Conservation (phyloP, 768 basidiomycete species). For the Xanthoconium purpureum region DNA sequence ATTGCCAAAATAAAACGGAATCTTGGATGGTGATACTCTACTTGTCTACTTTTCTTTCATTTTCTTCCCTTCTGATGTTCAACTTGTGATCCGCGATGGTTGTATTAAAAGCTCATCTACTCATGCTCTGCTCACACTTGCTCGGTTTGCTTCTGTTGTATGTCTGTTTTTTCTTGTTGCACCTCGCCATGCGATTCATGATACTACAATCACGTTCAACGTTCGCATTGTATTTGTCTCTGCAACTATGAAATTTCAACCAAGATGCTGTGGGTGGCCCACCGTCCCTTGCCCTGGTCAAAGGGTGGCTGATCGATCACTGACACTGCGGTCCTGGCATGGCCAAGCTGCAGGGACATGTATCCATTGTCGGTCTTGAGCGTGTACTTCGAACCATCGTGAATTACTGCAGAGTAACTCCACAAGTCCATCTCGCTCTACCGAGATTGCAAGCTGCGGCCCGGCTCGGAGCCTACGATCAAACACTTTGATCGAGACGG, state of each 20-base stretch:
- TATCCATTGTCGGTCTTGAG: too few species aligned
- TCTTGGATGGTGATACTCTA: slow-evolving; percentile 13
- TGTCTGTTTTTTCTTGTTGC: slow-evolving; percentile 7
- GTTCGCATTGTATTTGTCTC: slow-evolving; percentile 13
- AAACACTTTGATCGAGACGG: slow-evolving; percentile 3
- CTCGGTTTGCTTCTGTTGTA: slow-evolving; percentile 5
- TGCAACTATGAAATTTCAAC: not conserved
- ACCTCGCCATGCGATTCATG: slow-evolving; percentile 6
- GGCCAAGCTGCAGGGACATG: not conserved
- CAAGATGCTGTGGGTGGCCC: not conserved
- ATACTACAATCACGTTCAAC: slow-evolving; percentile 7
- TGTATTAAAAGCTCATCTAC: slow-evolving; percentile 18
- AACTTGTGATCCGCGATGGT: slow-evolving; percentile 17
- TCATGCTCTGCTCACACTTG: slow-evolving; percentile 6
- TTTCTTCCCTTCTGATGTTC: slow-evolving; percentile 7
- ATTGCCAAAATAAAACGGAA: slow-evolving; percentile 8
- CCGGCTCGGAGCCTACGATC: too few species aligned
- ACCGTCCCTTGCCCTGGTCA: slow-evolving; percentile 1
- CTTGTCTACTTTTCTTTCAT: slow-evolving; percentile 5
- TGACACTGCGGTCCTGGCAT: not conserved
- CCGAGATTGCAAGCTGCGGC: not conserved
- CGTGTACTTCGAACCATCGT: too few species aligned
- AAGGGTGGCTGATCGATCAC: slow-evolving; percentile 3
- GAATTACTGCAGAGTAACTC: too few species aligned
- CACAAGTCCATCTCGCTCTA: not conserved